phyloP scores from a whole-genome alignment of 441 rosid species.

The Geranium incanum region DNA sequence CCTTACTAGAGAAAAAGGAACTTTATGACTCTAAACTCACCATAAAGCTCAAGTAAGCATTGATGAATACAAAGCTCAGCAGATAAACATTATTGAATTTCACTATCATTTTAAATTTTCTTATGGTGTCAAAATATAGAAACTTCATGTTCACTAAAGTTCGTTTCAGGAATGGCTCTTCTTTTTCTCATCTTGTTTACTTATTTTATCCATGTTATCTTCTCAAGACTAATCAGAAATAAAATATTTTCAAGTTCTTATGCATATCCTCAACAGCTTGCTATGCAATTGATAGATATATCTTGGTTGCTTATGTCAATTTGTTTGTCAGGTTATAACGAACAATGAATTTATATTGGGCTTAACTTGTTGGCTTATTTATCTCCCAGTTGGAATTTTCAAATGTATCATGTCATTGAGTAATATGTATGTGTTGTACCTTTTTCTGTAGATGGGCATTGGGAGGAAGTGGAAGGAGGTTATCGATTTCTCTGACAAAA shows the following conservation, averaged over 20 bases:
- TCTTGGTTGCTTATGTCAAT: background rate
- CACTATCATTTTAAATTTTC: too few species aligned
- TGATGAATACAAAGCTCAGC: too few species aligned
- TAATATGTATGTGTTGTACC: background rate
- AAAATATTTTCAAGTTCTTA: background rate
- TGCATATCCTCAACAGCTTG: background rate
- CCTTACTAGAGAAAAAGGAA: too few species aligned
- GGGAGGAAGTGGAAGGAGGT: constrained; percentile 96
- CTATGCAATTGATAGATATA: background rate
- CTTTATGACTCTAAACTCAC: too few species aligned
- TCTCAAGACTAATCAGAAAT: background rate
- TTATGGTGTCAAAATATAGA: too few species aligned
- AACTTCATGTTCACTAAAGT: too few species aligned
- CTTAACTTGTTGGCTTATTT: background rate
- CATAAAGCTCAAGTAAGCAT: too few species aligned
- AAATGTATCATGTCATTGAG: background rate
- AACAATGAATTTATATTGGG: background rate
- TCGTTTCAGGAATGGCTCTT: background rate
- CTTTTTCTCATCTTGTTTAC: background rate
- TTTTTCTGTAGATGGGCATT: constrained; percentile 53
- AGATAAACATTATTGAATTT: too few species aligned
- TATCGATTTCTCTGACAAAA: constrained; percentile 64
- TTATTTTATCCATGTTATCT: background rate
- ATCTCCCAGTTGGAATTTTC: background rate
- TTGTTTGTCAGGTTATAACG: background rate